Conservation (phyloP, 495 filamentous ascomycete species). For the Penicillium paxilli region DNA sequence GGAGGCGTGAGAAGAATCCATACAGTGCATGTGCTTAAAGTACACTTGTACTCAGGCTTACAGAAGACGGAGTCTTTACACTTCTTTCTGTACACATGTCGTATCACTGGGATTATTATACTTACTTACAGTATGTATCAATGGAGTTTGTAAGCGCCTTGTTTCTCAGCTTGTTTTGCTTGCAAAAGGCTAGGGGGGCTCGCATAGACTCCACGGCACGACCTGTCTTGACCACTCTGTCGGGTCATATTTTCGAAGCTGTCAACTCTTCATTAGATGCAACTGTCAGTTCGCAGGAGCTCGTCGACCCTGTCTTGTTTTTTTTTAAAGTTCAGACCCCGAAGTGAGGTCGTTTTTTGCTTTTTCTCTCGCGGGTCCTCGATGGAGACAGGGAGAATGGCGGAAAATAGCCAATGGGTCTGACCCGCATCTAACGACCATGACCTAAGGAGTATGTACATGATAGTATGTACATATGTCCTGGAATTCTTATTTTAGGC, state of each 20-base stretch:
- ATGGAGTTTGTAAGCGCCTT: not conserved
- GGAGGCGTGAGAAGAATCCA: not conserved
- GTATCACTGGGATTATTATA: too few relatives aligned
- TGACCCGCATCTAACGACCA: not conserved
- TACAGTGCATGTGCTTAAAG: too few relatives aligned
- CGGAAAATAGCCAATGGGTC: not conserved
- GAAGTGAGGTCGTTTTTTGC: not conserved
- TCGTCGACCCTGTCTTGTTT: not conserved
- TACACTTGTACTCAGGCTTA: too few relatives aligned
- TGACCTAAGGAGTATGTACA: too few relatives aligned
- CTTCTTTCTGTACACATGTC: too few relatives aligned
- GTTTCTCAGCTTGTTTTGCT: too few relatives aligned
- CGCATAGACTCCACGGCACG: not conserved
- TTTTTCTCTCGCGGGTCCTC: not conserved
- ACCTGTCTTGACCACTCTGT: constrained; percentile 8
- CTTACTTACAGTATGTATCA: not conserved
- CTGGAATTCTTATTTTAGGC: too few relatives aligned
- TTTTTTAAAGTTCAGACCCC: constrained; percentile 9
- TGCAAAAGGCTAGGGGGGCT: not conserved
- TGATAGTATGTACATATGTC: too few relatives aligned
- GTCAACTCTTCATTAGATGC: not conserved
- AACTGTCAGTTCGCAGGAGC: constrained; percentile 15
- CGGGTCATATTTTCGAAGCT: constrained; percentile 6
- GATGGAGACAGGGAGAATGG: not conserved
- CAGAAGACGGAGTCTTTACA: too few relatives aligned